Conservation (phyloP, 2,329 filamentous ascomycete genomes). For the Xylariaceae sp. region DNA sequence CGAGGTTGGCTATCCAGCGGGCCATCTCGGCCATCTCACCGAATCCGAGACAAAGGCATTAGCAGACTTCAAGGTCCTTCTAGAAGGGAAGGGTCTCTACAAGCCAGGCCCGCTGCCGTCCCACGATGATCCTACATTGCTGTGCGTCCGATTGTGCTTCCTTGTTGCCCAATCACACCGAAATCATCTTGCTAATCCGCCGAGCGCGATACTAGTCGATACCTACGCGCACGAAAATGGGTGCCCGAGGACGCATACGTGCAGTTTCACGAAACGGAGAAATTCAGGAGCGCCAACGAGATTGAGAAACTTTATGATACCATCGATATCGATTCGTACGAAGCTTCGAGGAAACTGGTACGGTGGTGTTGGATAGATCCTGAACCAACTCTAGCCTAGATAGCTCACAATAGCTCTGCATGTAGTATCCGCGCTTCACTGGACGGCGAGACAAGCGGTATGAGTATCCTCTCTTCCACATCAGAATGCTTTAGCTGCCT, state of each 20-base stretch:
- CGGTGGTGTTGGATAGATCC: not conserved
- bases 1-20: conserved; percentile 67
- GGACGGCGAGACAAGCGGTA: conserved; percentile 78
- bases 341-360: conserved; percentile 78
- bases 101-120: conserved; percentile 62
- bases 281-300: conserved; percentile 82
- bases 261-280: conserved; percentile 88
- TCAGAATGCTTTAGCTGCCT: not conserved
- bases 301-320: conserved; percentile 82
- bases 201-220: conserved; percentile 65
- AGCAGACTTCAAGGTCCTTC: conserved; percentile 72
- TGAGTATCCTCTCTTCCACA: conserved; percentile 4
- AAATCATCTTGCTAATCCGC: conserved; percentile 16
- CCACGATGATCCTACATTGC: conserved; percentile 75
- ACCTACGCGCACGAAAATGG: conserved; percentile 84
- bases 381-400: conserved; percentile 27
- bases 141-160: conserved; percentile 56
- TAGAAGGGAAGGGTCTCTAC: conserved; percentile 70
- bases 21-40: conserved; percentile 82
- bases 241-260: conserved; percentile 75
- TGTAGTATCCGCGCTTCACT: conserved; percentile 91
- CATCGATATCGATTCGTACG: conserved; percentile 85
- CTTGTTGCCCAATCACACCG: conserved; percentile 3
- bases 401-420: conserved; percentile 27
- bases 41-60: conserved; percentile 72